phyloP scores from a whole-genome alignment of 805 yeast genomes.

The Pichia exigua region DNA sequence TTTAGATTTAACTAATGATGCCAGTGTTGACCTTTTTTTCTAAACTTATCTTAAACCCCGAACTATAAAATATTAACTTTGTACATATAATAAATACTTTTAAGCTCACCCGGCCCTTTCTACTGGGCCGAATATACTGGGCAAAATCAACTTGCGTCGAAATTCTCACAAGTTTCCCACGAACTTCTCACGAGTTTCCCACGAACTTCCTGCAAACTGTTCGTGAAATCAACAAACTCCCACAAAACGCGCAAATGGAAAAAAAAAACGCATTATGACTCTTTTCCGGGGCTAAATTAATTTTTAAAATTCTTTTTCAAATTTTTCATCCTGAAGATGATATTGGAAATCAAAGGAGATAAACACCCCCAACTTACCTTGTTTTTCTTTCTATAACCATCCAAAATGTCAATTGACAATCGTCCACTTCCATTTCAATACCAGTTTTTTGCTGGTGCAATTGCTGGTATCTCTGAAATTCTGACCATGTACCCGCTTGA shows the following conservation, averaged over 20 bases:
- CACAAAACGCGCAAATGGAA: too few species aligned
- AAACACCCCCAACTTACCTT: not conserved
- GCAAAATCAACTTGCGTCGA: too few species aligned
- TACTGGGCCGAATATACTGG: too few species aligned
- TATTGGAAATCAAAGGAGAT: too few species aligned
- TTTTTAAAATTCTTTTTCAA: not conserved
- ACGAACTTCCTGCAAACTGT: not conserved
- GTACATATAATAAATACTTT: not conserved
- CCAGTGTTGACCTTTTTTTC: slow-evolving; percentile 22
- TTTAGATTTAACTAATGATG: slow-evolving; percentile 45
- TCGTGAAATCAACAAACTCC: too few species aligned
- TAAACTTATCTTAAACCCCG: not conserved
- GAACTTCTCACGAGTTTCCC: not conserved
- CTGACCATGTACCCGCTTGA: slow-evolving; percentile 94
- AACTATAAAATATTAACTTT: not conserved
- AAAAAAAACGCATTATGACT: too few species aligned
- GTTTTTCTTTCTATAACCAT: not conserved
- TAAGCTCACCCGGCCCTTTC: too few species aligned
- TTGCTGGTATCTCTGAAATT: slow-evolving; percentile 96
- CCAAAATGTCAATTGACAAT: slow-evolving; percentile 7
- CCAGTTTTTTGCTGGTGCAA: slow-evolving; percentile 86
- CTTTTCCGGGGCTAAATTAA: too few species aligned
- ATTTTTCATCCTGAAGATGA: too few species aligned
- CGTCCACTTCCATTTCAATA: slow-evolving; percentile 78
- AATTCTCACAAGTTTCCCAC: not conserved